Conservation (phyloP, 169 alveolate genomes). For the Eimeria acervulina region DNA sequence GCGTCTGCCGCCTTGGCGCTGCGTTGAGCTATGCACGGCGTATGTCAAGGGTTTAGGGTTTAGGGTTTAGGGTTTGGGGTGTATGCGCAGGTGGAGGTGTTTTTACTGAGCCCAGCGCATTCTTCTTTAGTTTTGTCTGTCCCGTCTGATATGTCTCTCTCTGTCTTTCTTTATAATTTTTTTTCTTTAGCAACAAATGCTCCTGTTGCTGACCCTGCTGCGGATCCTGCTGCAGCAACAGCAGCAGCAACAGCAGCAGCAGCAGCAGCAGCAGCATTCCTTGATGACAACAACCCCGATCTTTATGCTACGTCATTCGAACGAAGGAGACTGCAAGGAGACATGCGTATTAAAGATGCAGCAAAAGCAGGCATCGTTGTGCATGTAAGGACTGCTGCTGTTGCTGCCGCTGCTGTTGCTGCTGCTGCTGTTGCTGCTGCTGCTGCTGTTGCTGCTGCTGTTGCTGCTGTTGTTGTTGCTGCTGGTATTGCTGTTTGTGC, state of each 20-base stretch:
- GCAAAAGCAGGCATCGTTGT: neutral
- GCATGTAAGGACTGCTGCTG: neutral
- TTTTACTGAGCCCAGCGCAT: neutral
- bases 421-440: too few species aligned
- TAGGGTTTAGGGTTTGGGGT: conserved; percentile 28
- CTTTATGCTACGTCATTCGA: neutral
- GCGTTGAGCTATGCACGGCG: too few species aligned
- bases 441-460: too few species aligned
- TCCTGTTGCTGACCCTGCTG: too few species aligned
- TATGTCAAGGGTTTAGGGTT: neutral
- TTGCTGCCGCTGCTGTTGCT: too few species aligned
- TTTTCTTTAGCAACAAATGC: too few species aligned
- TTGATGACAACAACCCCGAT: neutral
- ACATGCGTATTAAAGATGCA: neutral
- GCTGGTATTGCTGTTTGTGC: too few species aligned
- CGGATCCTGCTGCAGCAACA: neutral
- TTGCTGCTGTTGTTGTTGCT: too few species aligned
- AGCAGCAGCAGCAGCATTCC: conserved; percentile 2
- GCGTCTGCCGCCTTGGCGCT: too few species aligned
- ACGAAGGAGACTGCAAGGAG: neutral
- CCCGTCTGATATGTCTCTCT: neutral
- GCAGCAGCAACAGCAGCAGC: conserved; percentile 17
- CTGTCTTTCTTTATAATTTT: too few species aligned
- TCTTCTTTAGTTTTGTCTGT: neutral
- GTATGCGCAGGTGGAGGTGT: conserved; percentile 1